These are phyloP conservation scores for Selaginella moellendorffii DNA, from an alignment of 75 land plant genomes.

Conservation along the genomic window DNA sequence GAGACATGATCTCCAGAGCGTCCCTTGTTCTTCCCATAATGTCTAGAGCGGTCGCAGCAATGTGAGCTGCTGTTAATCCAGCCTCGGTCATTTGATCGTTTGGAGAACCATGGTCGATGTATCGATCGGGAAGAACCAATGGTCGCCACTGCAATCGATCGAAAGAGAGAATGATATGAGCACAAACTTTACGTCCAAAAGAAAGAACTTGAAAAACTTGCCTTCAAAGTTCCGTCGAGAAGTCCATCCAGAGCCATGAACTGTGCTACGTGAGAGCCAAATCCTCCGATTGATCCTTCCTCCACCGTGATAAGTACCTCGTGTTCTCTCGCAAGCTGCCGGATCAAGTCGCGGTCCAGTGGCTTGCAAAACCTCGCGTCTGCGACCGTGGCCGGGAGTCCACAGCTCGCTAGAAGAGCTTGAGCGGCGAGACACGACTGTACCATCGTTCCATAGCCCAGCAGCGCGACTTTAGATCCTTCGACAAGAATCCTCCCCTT, in stretches of 20 bases:
- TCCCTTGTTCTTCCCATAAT: conserved; percentile 72
- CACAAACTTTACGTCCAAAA: no score
- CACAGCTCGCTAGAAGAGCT: conserved; percentile 35
- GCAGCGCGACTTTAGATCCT: conserved; percentile 72
- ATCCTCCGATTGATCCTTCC: conserved; percentile 88
- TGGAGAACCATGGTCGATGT: conserved; percentile 84
- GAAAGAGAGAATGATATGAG: conserved; percentile 15
- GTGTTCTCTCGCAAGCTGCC: conserved; percentile 68
- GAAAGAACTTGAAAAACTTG: no score
- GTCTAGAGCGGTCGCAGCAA: conserved; percentile 84
- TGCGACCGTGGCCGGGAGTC: conserved; percentile 53
- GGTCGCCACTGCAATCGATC: conserved; percentile 99
- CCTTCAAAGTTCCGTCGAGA: conserved; percentile 77
- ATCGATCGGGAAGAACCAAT: conserved; percentile 72
- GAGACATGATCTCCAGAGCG: conserved; percentile 72
- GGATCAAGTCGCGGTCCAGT: conserved; percentile 57
- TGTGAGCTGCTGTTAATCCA: conserved; percentile 71
- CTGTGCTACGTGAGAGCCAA: conserved; percentile 91
- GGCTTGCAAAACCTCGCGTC: conserved; percentile 96
- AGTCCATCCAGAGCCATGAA: conserved; percentile 91
- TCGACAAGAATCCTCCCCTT: conserved; percentile 62
- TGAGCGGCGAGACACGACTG: conserved; percentile 70
- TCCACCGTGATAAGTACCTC: conserved; percentile 79
- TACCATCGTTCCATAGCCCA: conserved; percentile 85
- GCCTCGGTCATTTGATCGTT: conserved; percentile 59